Evolutionary conservation across 306 rosid genomes (phyloP).

Genomic region (Quercus variabilis): DNA sequence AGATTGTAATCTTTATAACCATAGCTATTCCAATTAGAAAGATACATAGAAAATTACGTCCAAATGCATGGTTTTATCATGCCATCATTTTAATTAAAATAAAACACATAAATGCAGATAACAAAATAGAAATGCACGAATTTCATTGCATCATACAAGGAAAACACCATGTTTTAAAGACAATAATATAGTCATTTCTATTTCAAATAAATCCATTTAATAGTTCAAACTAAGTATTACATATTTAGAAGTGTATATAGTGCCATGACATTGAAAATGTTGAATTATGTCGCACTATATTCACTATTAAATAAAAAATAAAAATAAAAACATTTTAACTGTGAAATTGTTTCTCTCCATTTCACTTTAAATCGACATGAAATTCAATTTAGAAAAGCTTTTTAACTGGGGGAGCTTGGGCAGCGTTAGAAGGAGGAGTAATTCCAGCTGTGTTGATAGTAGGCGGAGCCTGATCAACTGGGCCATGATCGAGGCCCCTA

Average conservation of each 20-base stretch:
- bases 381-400: not conserved
- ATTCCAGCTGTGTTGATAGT: too few relatives aligned
- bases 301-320: not conserved
- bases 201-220: too few relatives aligned
- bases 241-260: too few relatives aligned
- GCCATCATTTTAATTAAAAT: not conserved
- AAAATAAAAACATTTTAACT: not conserved
- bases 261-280: too few relatives aligned
- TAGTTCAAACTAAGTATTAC: too few relatives aligned
- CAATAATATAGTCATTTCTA: too few relatives aligned
- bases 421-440: too few relatives aligned
- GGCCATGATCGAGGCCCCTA: not conserved
- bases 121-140: not conserved
- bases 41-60: not conserved
- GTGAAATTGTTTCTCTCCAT: too few relatives aligned
- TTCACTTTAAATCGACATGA: not conserved
- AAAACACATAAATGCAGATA: not conserved
- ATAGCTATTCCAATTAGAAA: too few relatives aligned
- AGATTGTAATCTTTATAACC: too few relatives aligned
- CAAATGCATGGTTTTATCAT: not conserved
- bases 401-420: not conserved
- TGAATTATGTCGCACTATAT: not conserved
- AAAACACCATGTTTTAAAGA: not conserved
- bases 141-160: not conserved
- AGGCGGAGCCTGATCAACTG: too few relatives aligned